phyloP scores from a whole-genome alignment of 768 basidiomycete species.

The Ramaria sp. region DNA sequence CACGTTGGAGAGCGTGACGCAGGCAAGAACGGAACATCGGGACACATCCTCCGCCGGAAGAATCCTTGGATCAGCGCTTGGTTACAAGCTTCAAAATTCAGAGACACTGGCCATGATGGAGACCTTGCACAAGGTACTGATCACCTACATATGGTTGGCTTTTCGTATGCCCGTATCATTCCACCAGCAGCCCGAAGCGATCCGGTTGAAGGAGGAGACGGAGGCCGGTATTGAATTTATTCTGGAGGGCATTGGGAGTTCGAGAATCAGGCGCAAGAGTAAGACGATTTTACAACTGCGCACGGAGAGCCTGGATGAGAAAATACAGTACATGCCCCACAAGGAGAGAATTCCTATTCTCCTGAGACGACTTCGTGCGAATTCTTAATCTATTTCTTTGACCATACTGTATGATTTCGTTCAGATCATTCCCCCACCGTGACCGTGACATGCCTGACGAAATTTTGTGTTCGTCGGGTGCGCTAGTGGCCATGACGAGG shows the following conservation, averaged over 20 bases:
- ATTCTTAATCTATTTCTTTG: not conserved
- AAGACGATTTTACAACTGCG: not conserved
- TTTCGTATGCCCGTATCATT: slow-evolving; percentile 64
- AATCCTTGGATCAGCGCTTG: slow-evolving; percentile 1
- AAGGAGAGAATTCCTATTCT: not conserved
- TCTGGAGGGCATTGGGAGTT: slow-evolving; percentile 28
- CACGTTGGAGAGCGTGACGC: slow-evolving; percentile 32
- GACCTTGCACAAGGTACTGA: slow-evolving; percentile 62
- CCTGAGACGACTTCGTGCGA: not conserved
- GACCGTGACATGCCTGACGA: no score
- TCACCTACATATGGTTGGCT: slow-evolving; percentile 78
- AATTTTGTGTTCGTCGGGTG: not conserved
- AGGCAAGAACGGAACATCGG: slow-evolving; percentile 18
- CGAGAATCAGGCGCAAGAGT: no score
- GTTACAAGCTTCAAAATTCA: slow-evolving; percentile 6
- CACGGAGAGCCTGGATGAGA: not conserved
- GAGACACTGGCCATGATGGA: slow-evolving; percentile 37
- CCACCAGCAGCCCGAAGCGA: slow-evolving; percentile 39
- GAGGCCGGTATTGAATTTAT: slow-evolving; percentile 62
- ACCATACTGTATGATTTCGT: no score
- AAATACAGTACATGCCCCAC: not conserved
- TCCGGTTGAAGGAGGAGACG: slow-evolving; percentile 44
- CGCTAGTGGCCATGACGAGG: no score
- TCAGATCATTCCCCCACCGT: no score
- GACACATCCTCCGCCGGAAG: not conserved